Evolutionary conservation across 257 asterid genomes (phyloP).

Genomic region (Solanum acaule): DNA sequence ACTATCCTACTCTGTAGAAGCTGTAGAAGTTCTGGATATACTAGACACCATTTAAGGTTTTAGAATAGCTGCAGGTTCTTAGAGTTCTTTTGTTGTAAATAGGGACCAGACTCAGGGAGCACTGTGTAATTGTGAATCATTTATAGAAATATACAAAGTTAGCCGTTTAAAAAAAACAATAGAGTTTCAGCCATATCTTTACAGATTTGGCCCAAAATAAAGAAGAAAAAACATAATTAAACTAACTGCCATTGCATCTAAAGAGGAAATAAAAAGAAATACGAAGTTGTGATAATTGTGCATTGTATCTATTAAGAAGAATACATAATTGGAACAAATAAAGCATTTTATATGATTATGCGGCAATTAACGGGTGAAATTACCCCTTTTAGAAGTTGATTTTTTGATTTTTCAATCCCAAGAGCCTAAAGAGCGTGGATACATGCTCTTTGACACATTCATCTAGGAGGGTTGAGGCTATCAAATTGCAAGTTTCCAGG

Average conservation of each 20-base stretch:
- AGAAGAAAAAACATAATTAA: not conserved
- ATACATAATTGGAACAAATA: not conserved
- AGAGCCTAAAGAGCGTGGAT: not conserved
- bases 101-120: not conserved
- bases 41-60: not conserved
- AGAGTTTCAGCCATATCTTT: not conserved
- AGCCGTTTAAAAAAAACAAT: not conserved
- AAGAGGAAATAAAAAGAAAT: not conserved
- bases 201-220: not conserved
- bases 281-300: not conserved
- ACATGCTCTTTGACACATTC: not conserved
- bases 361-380: not conserved
- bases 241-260: not conserved
- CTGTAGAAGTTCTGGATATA: not conserved
- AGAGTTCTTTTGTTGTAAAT: not conserved
- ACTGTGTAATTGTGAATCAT: not conserved
- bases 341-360: not conserved
- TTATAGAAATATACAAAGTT: not conserved
- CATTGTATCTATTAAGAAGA: not conserved
- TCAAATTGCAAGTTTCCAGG: not conserved
- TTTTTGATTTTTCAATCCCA: not conserved
- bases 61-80: not conserved
- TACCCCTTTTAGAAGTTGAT: not conserved
- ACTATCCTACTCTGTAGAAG: not conserved
- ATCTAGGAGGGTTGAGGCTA: not conserved